Evolutionary conservation across 768 basidiomycete species (phyloP), one percentile per base, ranked within the genome.

Genomic region (Podaxis rugospora): DNA sequence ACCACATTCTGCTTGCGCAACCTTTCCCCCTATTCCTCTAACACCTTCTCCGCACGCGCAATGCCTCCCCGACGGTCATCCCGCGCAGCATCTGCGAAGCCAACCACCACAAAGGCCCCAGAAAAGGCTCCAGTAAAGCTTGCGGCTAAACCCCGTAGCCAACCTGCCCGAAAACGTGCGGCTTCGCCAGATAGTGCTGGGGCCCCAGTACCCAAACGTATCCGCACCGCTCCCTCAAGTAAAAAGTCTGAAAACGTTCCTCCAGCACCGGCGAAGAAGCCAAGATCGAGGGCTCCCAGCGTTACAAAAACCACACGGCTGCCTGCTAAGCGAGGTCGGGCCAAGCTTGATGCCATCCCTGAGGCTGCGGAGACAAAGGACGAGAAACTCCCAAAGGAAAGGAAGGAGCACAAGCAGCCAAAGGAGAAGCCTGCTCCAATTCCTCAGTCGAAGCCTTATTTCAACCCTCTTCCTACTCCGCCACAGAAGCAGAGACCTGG

Each of bases 381-480:
- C 21, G 32, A 35, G 13, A 55, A 63, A 35, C 37, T n/a, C 44
- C 51, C 62, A 23, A 35, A 39, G 36, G 32, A 57, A 36, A 44
- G 54, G 44, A 54, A 51, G 23, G 62, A 51, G 37, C 51, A 58
- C 35, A 54, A 55, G 21, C 57, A 51, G 21, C 51, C 61, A 5
- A 62, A 62, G 28, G 51, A 52, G 28, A 62, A 62, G 51, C 52
- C 62, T n/a, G 51, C 52, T 35, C 72, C 74, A 27, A 67, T 71
- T 27, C 74, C 75, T 1, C 80, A 83, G 58, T 57, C 70, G 11
- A 82, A 80, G 65, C 83, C 86, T 3, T 87, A 86, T 63, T 82
- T 88, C 68, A 90, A 88, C 65, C 76, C 83, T 6, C 77, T 93
- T 3, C 91, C 89, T 14, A 72, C 76, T 5, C 80, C 85, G 28